phyloP scores from a whole-genome alignment of 2,329 filamentous ascomycete genomes.

The Fonsecaea pedrosoi region DNA sequence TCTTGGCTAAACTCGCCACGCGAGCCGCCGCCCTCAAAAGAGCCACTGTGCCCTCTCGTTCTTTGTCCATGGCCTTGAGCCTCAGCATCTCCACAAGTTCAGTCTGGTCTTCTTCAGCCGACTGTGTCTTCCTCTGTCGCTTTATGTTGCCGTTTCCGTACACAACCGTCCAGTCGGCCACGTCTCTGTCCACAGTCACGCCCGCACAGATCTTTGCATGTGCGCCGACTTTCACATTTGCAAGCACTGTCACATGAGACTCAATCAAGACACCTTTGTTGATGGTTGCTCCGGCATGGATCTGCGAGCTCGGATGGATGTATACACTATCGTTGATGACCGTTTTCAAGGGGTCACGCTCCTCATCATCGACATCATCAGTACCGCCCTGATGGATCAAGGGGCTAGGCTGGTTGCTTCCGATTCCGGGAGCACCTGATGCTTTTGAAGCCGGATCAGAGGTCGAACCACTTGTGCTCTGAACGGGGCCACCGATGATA shows the following conservation, averaged over 20 bases:
- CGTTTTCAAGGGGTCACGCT: slow-evolving; percentile 36
- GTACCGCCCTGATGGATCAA: slow-evolving; percentile 20
- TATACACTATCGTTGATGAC: slow-evolving; percentile 50
- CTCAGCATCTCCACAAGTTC: slow-evolving; percentile 63
- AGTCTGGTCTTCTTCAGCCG: slow-evolving; percentile 34
- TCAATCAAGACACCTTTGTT: slow-evolving; percentile 53
- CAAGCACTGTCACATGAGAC: slow-evolving; percentile 49
- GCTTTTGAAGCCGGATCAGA: slow-evolving; percentile 18
- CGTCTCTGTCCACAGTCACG: slow-evolving; percentile 60
- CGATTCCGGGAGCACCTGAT: not conserved
- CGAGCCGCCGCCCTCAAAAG: slow-evolving; percentile 32
- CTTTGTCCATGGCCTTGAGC: slow-evolving; percentile 64
- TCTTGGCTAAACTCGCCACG: slow-evolving; percentile 38
- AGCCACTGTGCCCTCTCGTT: slow-evolving; percentile 34
- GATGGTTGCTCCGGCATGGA: slow-evolving; percentile 50
- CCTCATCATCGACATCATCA: slow-evolving; percentile 21
- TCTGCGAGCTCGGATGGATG: slow-evolving; percentile 47
- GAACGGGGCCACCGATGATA: slow-evolving; percentile 54
- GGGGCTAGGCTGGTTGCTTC: slow-evolving; percentile 19
- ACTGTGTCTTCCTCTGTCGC: slow-evolving; percentile 40
- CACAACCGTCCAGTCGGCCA: slow-evolving; percentile 73
- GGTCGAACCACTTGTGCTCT: slow-evolving; percentile 24
- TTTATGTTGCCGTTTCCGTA: slow-evolving; percentile 62
- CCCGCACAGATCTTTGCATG: slow-evolving; percentile 74
- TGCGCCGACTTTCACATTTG: slow-evolving; percentile 48